Evolutionary conservation across 768 basidiomycete genomes (phyloP), one percentile per base, ranked within the genome.

Genomic region (Austroboletus eburneus): DNA sequence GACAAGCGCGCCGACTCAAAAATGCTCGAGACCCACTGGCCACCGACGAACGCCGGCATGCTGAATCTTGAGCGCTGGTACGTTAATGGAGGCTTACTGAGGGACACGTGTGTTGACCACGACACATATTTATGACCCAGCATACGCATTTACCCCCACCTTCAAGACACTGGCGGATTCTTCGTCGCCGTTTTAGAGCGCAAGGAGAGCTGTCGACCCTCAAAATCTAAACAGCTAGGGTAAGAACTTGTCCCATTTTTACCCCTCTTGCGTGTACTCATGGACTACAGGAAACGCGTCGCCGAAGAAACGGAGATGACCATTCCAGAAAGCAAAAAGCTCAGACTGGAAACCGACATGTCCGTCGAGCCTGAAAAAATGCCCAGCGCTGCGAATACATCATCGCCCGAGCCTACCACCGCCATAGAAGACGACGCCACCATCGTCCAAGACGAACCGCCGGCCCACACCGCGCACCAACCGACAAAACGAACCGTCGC

Each of bases 141-240:
- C 56, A 69, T 97, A 65, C 79, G 96, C 32, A 80, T 98, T 52
- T 89, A 95, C 61, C 94, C 96, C 2, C 94, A 98, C 63, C 70
- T 96, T 9, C 96, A 98, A 66, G 89, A 99, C 59, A 91, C 93
- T 0, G 96, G 96, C 3, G 96, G 93, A 0, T 99, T 99, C 69
- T 99, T 96, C 61, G 83, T 99, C n/a, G 92, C 92, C 10, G 87
- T 96, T 0, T 65, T 97, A 29, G 77, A 86, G 60, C 79, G 75
- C 58, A 78, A 69, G 43, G 49, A 54, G 14, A 48, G 22, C 9
- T 39, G 48, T 25, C 46, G 53, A 2, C 23, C 34, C 5, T 23
- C 40, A 3, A 29, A 41, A n/a, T 48, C 33, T 22, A 52, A 20
- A 21, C 51, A 56, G 4, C 39, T 45, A 38, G 43, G 48, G 64